Evolutionary conservation across 2,329 filamentous ascomycete genomes (phyloP), one percentile per base, ranked within the genome.

Genomic region (Diaporthe citriasiana): DNA sequence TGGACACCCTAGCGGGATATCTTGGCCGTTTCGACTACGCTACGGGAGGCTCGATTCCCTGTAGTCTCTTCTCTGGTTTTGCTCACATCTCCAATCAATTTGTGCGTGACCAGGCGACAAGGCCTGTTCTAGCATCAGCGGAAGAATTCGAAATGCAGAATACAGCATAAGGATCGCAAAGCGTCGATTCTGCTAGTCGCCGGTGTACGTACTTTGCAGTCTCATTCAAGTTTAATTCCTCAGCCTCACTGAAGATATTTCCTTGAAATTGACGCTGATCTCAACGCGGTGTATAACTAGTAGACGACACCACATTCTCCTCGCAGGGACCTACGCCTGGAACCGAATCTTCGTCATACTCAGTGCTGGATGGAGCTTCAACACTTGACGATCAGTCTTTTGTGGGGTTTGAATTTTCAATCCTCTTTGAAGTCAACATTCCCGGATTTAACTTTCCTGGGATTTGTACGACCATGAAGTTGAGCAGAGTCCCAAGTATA

Each of bases 71-170:
- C 27, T 65, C 59, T n/a, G 59, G 59, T 10, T 65, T 65, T n/a
- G 42, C 59, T 50, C 59, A 65, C 40, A 65, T 65, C 6, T 40
- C 59, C 2, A 65, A 65, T 13, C 42, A 65, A 10, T 65, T 65
- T 35, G 59, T 65, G 17, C 42, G 59, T n/a, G 40, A 65, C 10
- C 40, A 47, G 19, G 30, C 10, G 27, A 25, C 45, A n/a, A 15
- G 27, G 8, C 2, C 27, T n/a, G 2, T 30, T 47, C 2, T 25
- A 50, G 0, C 19, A n/a, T 40, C 40, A 25, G 42, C 27, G 12
- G 27, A 33, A 33, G 59, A 65, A 6, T 15, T 42, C 4, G 40
- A 10, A 33, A 30, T 10, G 5, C 59, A 35, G 27, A 15, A 9
- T 15, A 17, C 0, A 35, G 8, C 19, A 30, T 27, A n/a, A n/a